phyloP scores from a whole-genome alignment of 2,329 filamentous ascomycete species.

The Curvularia verruculosa region DNA sequence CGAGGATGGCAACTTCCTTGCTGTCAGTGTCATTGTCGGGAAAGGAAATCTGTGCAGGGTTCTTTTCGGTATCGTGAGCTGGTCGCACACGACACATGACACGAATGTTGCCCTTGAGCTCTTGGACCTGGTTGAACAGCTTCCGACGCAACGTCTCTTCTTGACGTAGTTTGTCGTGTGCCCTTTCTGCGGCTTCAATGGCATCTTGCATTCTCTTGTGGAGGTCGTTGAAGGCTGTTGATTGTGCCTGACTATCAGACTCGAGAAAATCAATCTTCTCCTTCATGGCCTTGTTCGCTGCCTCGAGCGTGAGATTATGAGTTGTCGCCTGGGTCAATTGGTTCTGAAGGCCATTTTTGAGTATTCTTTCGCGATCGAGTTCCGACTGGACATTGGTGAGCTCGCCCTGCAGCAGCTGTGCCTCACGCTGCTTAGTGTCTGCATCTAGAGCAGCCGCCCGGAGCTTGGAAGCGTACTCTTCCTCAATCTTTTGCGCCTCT shows the following conservation, averaged over 20 bases:
- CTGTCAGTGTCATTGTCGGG: slow-evolving; percentile 81
- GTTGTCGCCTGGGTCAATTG: slow-evolving; percentile 54
- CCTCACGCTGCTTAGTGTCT: slow-evolving; percentile 62
- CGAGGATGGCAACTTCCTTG: slow-evolving; percentile 83
- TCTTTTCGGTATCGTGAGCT: slow-evolving; percentile 62
- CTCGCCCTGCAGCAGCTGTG: slow-evolving; percentile 56
- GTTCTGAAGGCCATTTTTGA: slow-evolving; percentile 64
- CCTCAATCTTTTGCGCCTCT: slow-evolving; percentile 70
- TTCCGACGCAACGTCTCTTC: slow-evolving; percentile 91
- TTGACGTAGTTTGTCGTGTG: slow-evolving; percentile 81
- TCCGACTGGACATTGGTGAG: slow-evolving; percentile 56
- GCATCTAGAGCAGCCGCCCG: slow-evolving; percentile 65
- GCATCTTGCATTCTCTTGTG: slow-evolving; percentile 82
- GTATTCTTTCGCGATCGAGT: slow-evolving; percentile 63
- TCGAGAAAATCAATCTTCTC: slow-evolving; percentile 89
- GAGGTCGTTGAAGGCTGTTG: slow-evolving; percentile 81
- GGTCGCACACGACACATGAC: slow-evolving; percentile 97
- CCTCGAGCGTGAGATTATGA: slow-evolving; percentile 66
- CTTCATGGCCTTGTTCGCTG: slow-evolving; percentile 74
- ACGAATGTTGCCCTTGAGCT: slow-evolving; percentile 96
- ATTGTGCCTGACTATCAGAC: slow-evolving; percentile 87
- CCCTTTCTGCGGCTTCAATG: slow-evolving; percentile 68
- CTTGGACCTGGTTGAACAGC: slow-evolving; percentile 96
- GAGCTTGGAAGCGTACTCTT: slow-evolving; percentile 60
- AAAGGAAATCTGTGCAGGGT: slow-evolving; percentile 76